Evolutionary conservation across 2,329 filamentous ascomycete species (phyloP), one percentile per base, ranked within the genome.

Genomic region (Colletotrichum plurivorum): DNA sequence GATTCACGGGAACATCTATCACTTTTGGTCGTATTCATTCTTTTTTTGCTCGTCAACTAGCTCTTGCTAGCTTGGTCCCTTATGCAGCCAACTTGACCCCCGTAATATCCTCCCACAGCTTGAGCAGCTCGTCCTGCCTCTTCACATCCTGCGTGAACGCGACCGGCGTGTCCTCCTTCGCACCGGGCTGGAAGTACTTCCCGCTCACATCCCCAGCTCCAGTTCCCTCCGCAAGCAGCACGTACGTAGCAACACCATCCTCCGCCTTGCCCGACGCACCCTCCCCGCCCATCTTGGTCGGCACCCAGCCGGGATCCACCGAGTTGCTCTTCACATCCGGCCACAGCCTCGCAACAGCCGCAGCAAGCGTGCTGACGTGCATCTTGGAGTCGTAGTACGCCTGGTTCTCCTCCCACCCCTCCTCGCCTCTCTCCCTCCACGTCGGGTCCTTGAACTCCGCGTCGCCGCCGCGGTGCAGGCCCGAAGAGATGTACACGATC

Each of bases 351-450:
- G 87, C 82, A 67, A 90, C 85, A 2, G 84, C 85, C 64, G 85
- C 87, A 1, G 87, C 85, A 15, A 90, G 79, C 76, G 90, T 80
- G 39, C 87, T 78, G 68, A 87, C 83, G 69, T 89, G 86, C 39
- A 90, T 73, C 75, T 90, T 90, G 67, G 80, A 86, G 69, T 89
- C 86, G 64, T 79, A 79, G 71, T 90, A 90, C 2, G 67, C 67
- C 76, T 72, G 15, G 77, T 78, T 5, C 76, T 74, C 51, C 75
- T 73, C 49, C 63, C 58, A 79, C 63, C 81, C 82, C 4, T 79
- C 76, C 25, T 83, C 75, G 58, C 83, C 81, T 16, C 67, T 63
- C 46, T 54, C 63, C 39, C 59, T 52, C 67, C 67, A 70, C 4
- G 64, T 67, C 10, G 64, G 57, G 54, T 86, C 83, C 3, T 85